A percentile compares a stretch with the other conserved stretches of the same genome.
These are phyloP conservation scores for Boletus reticuloceps DNA, from an alignment of 768 basidiomycete species.

Conservation along the genomic window DNA sequence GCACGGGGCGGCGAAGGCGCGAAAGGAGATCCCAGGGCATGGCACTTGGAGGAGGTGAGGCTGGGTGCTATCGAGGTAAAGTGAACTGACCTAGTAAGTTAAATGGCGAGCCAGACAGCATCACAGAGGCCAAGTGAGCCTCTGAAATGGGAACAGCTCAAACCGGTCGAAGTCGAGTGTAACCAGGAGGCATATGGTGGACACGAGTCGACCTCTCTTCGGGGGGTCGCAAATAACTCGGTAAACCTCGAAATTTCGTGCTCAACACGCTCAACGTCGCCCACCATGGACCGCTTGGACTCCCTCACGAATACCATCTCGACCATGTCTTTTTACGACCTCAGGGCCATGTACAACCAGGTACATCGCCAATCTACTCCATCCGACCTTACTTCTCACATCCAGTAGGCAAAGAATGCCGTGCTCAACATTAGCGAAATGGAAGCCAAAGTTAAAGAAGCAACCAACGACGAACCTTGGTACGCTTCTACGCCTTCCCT, in stretches of 20 bases:
- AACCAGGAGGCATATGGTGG: neutral
- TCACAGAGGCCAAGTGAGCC: slow-evolving; percentile 3
- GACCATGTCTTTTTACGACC: slow-evolving; percentile 86
- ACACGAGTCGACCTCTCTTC: slow-evolving; percentile 19
- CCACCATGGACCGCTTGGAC: slow-evolving; percentile 77
- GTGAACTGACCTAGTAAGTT: slow-evolving; percentile 1
- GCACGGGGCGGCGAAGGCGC: slow-evolving; percentile 30
- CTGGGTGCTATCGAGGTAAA: neutral
- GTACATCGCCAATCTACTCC: slow-evolving; percentile 34
- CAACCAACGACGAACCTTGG: slow-evolving; percentile 99
- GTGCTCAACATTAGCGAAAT: slow-evolving; percentile 96
- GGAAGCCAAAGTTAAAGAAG: slow-evolving; percentile 95
- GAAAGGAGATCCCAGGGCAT: slow-evolving; percentile 32
- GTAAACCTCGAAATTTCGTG: neutral
- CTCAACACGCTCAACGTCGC: slow-evolving; percentile 10
- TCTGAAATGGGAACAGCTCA: neutral
- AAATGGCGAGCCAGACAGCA: neutral
- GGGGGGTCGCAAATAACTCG: slow-evolving; percentile 21
- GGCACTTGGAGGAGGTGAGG: neutral
- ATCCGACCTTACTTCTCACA: slow-evolving; percentile 4
- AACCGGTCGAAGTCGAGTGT: too few species aligned
- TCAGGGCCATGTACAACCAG: slow-evolving; percentile 95
- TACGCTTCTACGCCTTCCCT: slow-evolving; percentile 37
- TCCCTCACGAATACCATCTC: slow-evolving; percentile 73
- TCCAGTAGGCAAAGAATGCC: slow-evolving; percentile 85